Evolutionary conservation across 2,329 filamentous ascomycete genomes (phyloP), one percentile per base, ranked within the genome.

Genomic region (Pseudocercospora macadamiae): DNA sequence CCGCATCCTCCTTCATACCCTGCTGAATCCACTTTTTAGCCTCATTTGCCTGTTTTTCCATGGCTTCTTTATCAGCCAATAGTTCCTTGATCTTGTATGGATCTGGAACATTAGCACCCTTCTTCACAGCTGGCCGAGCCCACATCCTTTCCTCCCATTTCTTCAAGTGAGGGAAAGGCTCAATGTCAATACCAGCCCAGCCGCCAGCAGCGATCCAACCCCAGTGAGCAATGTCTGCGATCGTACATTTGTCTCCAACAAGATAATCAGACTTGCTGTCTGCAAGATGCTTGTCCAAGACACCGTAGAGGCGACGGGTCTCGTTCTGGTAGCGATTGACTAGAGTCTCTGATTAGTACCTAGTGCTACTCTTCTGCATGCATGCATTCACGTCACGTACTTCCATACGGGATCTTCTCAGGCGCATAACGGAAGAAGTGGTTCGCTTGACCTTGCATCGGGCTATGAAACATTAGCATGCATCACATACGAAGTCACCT

Each of bases 371-470:
- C 28, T 32, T 9, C 8, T 45, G 21, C 9, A 7, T 6, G 10
- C 12, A 26, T 21, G 2, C 12, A 8, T 45, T 14, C 7, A 3
- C 9, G 3, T 26, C 21, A 45, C 42, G n/a, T 12, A 45, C 42
- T 45, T 36, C 89, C 91, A 72, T 96, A 96, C 69, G 87, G 80
- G 68, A 96, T 93, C 73, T 84, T 86, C 72, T 93, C 89, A 2
- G 90, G 89, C 1, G 91, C 91, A 70, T 96, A 96, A 21, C 90
- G 84, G 48, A 79, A 79, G 76, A 96, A 96, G 76, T 96, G 91
- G 75, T 95, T 92, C 53, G 90, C 83, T 74, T 96, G 90, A 12
- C 62, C 67, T 63, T 71, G 63, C 64, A 68, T 63, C 3, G 42
- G 42, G 3, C 48, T 51, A 19, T 2, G 7, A 36, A 32, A n/a